These are phyloP conservation scores for Curvularia sp. DNA, from an alignment of 2,329 filamentous ascomycete genomes.

Conservation along the genomic window DNA sequence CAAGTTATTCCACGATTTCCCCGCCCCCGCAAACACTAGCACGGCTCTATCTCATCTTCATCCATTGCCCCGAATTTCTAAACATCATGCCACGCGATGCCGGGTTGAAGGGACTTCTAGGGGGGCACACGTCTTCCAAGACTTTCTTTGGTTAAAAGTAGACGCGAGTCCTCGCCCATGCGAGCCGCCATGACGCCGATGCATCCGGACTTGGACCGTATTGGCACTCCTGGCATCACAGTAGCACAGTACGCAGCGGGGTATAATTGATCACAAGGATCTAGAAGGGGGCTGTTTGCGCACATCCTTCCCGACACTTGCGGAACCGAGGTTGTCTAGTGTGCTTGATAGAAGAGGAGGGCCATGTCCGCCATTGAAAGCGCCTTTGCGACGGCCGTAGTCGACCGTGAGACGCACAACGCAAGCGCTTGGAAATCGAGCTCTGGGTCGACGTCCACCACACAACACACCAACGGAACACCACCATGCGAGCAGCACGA, in stretches of 20 bases:
- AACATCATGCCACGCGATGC: constrained; percentile 7
- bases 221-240: not conserved
- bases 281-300: not conserved
- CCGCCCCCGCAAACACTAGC: constrained; percentile 50
- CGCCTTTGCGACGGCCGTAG: constrained; percentile 41
- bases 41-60: constrained; percentile 11
- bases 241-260: constrained; percentile 3
- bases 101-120: constrained; percentile 12
- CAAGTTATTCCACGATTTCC: constrained; percentile 34
- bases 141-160: not conserved
- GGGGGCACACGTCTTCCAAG: not conserved
- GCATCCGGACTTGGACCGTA: not conserved
- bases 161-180: not conserved
- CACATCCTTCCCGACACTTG: constrained; percentile 5
- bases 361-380: constrained; percentile 42
- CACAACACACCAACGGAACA: constrained; percentile 7
- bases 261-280: constrained; percentile 9
- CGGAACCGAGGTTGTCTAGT: constrained; percentile 11
- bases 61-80: constrained; percentile 8
- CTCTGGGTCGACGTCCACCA: constrained; percentile 9
- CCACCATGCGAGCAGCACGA: constrained; percentile 60
- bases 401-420: constrained; percentile 22
- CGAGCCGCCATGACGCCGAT: not conserved
- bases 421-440: constrained; percentile 8
- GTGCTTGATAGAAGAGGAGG: constrained; percentile 1